These are phyloP conservation scores for Aspergillus ochraceus DNA, from an alignment of 2,329 filamentous ascomycete genomes.

Conservation along the genomic window DNA sequence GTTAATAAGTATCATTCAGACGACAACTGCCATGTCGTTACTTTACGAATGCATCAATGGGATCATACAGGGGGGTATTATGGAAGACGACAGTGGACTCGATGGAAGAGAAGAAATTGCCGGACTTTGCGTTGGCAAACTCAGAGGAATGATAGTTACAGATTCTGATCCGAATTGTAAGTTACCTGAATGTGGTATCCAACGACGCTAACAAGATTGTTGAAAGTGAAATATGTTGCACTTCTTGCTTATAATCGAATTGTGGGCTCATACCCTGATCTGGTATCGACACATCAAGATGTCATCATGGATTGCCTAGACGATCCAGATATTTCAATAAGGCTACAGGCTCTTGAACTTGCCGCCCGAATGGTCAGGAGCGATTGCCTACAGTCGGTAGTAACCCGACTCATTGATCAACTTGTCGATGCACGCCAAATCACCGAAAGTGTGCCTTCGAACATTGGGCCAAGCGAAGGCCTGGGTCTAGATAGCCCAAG, in stretches of 20 bases:
- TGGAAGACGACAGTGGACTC: conserved; percentile 77
- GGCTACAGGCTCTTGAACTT: conserved; percentile 86
- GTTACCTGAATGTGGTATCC: conserved; percentile 34
- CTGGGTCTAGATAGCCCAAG: background rate
- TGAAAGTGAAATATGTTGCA: conserved; percentile 92
- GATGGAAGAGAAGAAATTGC: conserved; percentile 89
- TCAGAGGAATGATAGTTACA: conserved; percentile 89
- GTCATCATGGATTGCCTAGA: conserved; percentile 96
- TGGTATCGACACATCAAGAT: conserved; percentile 91
- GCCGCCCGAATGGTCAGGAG: conserved; percentile 91
- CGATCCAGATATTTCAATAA: conserved; percentile 92
- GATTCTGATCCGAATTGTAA: conserved; percentile 90
- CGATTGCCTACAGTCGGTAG: conserved; percentile 80
- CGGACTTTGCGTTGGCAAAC: conserved; percentile 84
- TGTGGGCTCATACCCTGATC: conserved; percentile 78
- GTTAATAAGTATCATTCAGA: conserved; percentile 87
- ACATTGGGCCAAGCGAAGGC: conserved; percentile 29
- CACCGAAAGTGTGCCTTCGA: conserved; percentile 40
- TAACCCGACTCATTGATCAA: conserved; percentile 84
- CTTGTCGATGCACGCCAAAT: conserved; percentile 66
- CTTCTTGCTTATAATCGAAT: conserved; percentile 95
- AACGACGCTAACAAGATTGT: conserved; percentile 8
- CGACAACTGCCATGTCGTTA: conserved; percentile 95
- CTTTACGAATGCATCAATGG: conserved; percentile 98
- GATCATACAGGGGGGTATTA: conserved; percentile 93